These are phyloP conservation scores for Saccharomyces hybrid DNA, from an alignment of 1,139 yeast genomes.

Conservation along the genomic window DNA sequence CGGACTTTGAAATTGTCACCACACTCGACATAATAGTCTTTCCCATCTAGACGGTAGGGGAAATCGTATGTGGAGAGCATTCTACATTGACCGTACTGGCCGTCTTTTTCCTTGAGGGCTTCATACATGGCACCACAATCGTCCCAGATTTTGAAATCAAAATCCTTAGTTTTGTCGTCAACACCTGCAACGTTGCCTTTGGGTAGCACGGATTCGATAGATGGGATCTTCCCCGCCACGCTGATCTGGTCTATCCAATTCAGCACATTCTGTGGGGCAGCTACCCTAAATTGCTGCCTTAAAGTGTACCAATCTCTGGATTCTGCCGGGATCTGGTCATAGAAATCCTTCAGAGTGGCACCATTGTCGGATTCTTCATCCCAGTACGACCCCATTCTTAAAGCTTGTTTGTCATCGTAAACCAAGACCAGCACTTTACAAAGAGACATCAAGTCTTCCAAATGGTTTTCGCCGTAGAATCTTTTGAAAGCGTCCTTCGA, in stretches of 20 bases:
- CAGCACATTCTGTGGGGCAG: conserved; percentile 33
- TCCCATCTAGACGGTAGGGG: conserved; percentile 37
- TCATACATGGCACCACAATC: conserved; percentile 36
- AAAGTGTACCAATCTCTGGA: conserved; percentile 25
- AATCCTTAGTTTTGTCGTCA: conserved; percentile 11
- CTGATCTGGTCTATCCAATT: conserved; percentile 35
- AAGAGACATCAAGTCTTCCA: conserved; percentile 33
- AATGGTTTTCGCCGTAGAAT: conserved; percentile 36
- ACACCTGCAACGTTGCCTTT: conserved; percentile 16
- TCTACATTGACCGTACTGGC: conserved; percentile 34
- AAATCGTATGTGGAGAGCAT: conserved; percentile 37
- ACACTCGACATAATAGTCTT: conserved; percentile 36
- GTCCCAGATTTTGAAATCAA: conserved; percentile 36
- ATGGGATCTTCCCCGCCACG: conserved; percentile 28
- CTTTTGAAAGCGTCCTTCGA: conserved; percentile 37
- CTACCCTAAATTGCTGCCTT: conserved; percentile 36
- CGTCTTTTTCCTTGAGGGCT: conserved; percentile 25
- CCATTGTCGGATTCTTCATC: conserved; percentile 28
- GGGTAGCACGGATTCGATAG: conserved; percentile 21
- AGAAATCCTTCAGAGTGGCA: conserved; percentile 22
- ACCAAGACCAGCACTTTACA: conserved; percentile 34
- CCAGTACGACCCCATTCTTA: conserved; percentile 40
- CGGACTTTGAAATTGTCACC: conserved; percentile 35
- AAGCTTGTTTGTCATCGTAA: conserved; percentile 37
- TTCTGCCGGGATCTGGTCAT: conserved; percentile 10